phyloP scores from a whole-genome alignment of 2,329 filamentous ascomycete species.

The Mycocentrospora acerina region DNA sequence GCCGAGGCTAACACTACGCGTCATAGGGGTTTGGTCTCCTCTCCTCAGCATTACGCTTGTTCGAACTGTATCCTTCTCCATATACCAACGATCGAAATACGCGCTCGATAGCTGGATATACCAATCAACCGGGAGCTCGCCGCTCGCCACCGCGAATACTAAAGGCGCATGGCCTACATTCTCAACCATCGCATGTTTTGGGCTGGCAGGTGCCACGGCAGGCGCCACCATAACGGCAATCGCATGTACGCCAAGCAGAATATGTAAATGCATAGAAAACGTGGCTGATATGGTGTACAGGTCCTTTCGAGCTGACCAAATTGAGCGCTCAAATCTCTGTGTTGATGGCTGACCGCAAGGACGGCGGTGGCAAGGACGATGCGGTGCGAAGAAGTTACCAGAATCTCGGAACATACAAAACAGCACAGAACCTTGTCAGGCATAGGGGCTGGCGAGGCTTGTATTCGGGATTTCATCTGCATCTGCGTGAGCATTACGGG shows the following conservation, averaged over 20 bases:
- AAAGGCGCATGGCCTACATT: slow-evolving; percentile 70
- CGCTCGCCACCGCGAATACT: slow-evolving; percentile 70
- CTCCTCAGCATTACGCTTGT: slow-evolving; percentile 76
- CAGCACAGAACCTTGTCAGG: slow-evolving; percentile 73
- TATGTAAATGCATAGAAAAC: background rate
- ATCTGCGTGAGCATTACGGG: slow-evolving; percentile 62
- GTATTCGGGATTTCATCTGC: slow-evolving; percentile 78
- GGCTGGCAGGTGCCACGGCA: slow-evolving; percentile 74
- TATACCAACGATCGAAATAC: slow-evolving; percentile 78
- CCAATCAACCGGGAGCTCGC: slow-evolving; percentile 65
- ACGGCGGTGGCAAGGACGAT: slow-evolving; percentile 41
- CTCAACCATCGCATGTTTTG: slow-evolving; percentile 74
- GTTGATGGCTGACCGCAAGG: slow-evolving; percentile 66
- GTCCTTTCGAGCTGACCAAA: slow-evolving; percentile 87
- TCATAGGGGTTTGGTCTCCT: slow-evolving; percentile 71
- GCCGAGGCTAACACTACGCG: slow-evolving; percentile 8
- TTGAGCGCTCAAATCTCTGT: slow-evolving; percentile 83
- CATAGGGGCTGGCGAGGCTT: slow-evolving; percentile 72
- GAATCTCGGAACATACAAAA: slow-evolving; percentile 75
- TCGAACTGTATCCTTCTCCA: slow-evolving; percentile 75
- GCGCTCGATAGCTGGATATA: slow-evolving; percentile 70
- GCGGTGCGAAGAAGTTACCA: slow-evolving; percentile 61
- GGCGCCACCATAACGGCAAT: slow-evolving; percentile 78
- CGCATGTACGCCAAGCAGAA: slow-evolving; percentile 58
- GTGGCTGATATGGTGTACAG: slow-evolving; percentile 42